Conservation (phyloP, 176 grass and related monocot genomes). For the Hsuehochloa calcarea region DNA sequence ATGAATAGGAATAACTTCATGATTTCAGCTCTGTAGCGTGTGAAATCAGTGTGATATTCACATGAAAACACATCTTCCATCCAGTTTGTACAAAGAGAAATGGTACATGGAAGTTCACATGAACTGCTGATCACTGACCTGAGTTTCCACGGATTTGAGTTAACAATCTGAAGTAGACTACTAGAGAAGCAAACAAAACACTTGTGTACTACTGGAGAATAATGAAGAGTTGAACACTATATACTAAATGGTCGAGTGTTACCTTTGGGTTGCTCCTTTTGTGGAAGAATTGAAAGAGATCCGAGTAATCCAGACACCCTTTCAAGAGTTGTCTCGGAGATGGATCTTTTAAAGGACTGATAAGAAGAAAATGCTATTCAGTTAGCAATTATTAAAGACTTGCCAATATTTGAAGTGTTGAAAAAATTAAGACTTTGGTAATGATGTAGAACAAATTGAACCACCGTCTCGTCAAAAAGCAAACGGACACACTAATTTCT, state of each 20-base stretch:
- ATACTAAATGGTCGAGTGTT: conserved; percentile 11
- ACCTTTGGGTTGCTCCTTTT: conserved; percentile 74
- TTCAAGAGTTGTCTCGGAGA: conserved; percentile 74
- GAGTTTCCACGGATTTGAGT: not conserved
- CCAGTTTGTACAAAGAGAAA: not conserved
- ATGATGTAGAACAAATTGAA: not conserved
- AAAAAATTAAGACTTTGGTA: not conserved
- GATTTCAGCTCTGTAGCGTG: not conserved
- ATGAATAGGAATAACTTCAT: not conserved
- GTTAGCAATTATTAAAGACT: conserved; percentile 20
- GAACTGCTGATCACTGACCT: not conserved
- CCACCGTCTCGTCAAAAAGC: not conserved
- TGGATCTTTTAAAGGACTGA: conserved; percentile 69
- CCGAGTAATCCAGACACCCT: conserved; percentile 61
- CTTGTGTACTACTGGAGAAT: not conserved
- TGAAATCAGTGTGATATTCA: not conserved
- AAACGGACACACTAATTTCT: not conserved
- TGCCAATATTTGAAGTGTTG: not conserved
- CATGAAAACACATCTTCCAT: not conserved
- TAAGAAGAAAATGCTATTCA: conserved; percentile 16
- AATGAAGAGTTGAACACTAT: conserved; percentile 15
- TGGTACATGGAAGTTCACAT: not conserved
- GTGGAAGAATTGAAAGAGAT: conserved; percentile 67
- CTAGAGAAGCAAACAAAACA: not conserved
- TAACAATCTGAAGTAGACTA: not conserved